phyloP scores from a whole-genome alignment of 176 grass and related monocot genomes.

The Rhynchospora tenuis region DNA sequence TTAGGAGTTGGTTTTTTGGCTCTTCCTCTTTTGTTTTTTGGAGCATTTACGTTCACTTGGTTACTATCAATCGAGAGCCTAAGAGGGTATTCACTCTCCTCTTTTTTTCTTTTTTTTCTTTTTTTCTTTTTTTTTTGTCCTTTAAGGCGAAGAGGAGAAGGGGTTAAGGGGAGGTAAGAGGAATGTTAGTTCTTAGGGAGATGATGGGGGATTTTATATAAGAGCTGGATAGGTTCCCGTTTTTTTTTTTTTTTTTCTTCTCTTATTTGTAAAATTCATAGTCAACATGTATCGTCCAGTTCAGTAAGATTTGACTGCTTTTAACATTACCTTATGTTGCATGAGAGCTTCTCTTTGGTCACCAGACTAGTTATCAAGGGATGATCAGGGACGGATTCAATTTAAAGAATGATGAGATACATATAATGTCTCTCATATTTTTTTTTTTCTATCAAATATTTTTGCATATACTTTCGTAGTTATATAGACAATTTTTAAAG shows the following conservation, averaged over 20 bases:
- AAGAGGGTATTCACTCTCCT: neutral
- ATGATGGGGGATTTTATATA: neutral
- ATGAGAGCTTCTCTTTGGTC: neutral
- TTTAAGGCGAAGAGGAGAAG: neutral
- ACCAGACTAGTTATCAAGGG: neutral
- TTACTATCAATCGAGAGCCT: neutral
- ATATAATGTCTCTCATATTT: too few relatives aligned
- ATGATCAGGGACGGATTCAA: neutral
- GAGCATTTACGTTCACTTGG: neutral
- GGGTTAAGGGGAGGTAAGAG: neutral
- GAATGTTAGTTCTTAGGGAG: neutral
- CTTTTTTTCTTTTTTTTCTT: too few relatives aligned
- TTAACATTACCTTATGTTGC: neutral
- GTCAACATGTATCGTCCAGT: too few relatives aligned
- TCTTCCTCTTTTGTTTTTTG: neutral
- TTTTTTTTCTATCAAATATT: too few relatives aligned
- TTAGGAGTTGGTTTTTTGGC: neutral
- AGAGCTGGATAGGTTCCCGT: neutral
- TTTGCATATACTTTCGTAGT: too few relatives aligned
- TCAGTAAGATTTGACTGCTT: neutral
- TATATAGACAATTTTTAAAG: too few relatives aligned
- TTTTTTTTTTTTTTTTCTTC: neutral
- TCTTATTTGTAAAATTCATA: neutral
- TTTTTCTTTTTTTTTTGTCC: too few relatives aligned
- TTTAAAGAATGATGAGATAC: too few relatives aligned